phyloP scores from a whole-genome alignment of 2,329 filamentous ascomycete species.

The Didymella pomorum region DNA sequence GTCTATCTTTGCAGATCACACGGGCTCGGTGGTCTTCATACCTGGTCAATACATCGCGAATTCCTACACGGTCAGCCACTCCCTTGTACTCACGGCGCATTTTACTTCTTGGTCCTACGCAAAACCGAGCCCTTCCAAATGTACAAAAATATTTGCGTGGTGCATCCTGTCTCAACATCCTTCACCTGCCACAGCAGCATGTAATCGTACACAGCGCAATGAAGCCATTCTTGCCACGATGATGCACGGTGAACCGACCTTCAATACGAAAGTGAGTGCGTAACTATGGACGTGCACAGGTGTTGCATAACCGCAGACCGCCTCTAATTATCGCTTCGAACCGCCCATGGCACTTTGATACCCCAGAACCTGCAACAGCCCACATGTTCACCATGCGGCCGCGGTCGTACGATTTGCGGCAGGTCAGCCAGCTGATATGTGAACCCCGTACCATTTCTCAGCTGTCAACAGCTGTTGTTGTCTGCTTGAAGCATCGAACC shows the following conservation, averaged over 20 bases:
- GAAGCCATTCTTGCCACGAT: neutral
- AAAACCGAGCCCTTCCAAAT: neutral
- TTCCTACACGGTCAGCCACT: neutral
- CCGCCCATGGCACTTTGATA: neutral
- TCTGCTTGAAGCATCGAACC: neutral
- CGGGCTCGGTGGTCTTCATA: neutral
- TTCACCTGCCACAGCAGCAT: neutral
- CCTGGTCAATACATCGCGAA: neutral
- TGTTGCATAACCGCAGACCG: neutral
- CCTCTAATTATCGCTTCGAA: neutral
- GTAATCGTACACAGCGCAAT: neutral
- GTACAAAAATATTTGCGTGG: neutral
- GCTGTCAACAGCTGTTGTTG: constrained; percentile 2
- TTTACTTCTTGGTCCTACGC: neutral
- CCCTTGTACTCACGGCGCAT: neutral
- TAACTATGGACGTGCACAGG: neutral
- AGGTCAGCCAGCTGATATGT: neutral
- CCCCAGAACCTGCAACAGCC: neutral
- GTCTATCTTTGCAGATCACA: neutral
- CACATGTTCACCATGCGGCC: neutral
- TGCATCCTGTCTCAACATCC: too few species aligned
- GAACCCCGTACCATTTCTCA: neutral
- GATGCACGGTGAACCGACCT: neutral
- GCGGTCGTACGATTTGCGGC: constrained; percentile 1
- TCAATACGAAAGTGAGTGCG: neutral